Evolutionary conservation across 495 filamentous ascomycete species (phyloP).

Genomic region (Immersiella caudata): DNA sequence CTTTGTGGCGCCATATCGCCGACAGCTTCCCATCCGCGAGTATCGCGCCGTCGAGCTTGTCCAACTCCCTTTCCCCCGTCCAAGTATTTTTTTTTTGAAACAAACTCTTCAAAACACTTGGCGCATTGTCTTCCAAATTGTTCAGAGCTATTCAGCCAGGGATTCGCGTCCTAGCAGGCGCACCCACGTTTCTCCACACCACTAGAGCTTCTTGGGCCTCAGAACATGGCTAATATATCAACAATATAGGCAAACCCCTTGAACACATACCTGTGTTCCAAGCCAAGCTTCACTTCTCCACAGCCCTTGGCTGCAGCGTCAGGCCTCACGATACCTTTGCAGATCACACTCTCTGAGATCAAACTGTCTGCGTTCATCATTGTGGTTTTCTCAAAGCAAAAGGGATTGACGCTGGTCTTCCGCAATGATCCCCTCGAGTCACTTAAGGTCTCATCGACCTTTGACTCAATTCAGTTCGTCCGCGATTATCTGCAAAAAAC

Average conservation of each 20-base stretch:
- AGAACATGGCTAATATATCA: conserved; percentile 52
- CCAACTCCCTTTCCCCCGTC: neutral
- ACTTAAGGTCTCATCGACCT: conserved; percentile 96
- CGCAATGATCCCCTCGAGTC: conserved; percentile 97
- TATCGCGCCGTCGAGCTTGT: neutral
- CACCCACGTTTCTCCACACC: conserved; percentile 19
- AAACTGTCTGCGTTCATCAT: conserved; percentile 98
- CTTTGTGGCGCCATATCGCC: neutral
- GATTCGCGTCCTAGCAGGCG: conserved; percentile 26
- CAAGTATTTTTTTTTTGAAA: neutral
- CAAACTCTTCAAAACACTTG: conserved; percentile 24
- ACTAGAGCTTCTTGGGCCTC: conserved; percentile 30
- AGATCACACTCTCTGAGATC: conserved; percentile 95
- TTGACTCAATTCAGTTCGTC: conserved; percentile 98
- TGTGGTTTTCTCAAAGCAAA: conserved; percentile 93
- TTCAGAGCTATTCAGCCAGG: conserved; percentile 29
- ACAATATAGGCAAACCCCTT: conserved; percentile 79
- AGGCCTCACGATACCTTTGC: conserved; percentile 90
- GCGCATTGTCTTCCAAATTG: conserved; percentile 38
- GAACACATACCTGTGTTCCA: conserved; percentile 90
- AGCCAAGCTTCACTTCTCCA: conserved; percentile 89
- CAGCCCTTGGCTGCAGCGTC: conserved; percentile 90
- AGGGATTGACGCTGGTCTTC: conserved; percentile 94
- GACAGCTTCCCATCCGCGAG: neutral
- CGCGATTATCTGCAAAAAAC: conserved; percentile 95